These are phyloP conservation scores for Tetragonia tetragonoides DNA, from an alignment of 148 eudicot genomes.

Conservation along the genomic window DNA sequence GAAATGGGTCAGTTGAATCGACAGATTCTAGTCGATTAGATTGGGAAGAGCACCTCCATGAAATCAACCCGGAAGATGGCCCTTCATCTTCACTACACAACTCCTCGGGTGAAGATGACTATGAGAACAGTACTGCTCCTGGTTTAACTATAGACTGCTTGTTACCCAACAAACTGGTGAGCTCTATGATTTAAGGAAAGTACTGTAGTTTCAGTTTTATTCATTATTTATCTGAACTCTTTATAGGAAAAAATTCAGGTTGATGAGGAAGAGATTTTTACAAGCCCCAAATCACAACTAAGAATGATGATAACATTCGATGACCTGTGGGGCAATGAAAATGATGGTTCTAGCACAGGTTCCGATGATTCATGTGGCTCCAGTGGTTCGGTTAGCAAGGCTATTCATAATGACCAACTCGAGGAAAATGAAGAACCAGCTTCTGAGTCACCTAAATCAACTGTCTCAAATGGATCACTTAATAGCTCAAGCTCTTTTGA, in stretches of 20 bases:
- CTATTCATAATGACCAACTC: slow-evolving; percentile 22
- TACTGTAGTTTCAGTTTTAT: too few relatives aligned
- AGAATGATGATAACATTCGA: slow-evolving; percentile 25
- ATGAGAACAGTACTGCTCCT: slow-evolving; percentile 13
- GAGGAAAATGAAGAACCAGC: slow-evolving; percentile 18
- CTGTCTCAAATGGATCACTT: slow-evolving; percentile 38
- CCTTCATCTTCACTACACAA: slow-evolving; percentile 14
- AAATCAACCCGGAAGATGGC: slow-evolving; percentile 18
- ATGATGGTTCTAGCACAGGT: slow-evolving; percentile 20
- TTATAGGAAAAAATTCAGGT: slow-evolving; percentile 17
- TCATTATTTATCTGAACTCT: background rate
- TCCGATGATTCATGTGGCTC: slow-evolving; percentile 35
- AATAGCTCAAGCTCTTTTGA: slow-evolving; percentile 56
- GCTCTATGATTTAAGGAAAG: background rate
- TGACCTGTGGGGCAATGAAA: slow-evolving; percentile 20
- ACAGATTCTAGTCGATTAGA: slow-evolving; percentile 31
- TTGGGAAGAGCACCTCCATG: slow-evolving; percentile 32
- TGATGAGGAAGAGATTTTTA: slow-evolving; percentile 28
- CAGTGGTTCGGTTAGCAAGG: slow-evolving; percentile 21
- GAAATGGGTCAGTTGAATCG: slow-evolving; percentile 42
- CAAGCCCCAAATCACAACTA: slow-evolving; percentile 32
- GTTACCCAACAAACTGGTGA: slow-evolving; percentile 25
- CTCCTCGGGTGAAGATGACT: slow-evolving; percentile 12
- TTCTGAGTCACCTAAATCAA: slow-evolving; percentile 34
- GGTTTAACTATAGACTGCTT: slow-evolving; percentile 17